Base-by-base conservation (phyloP, 73 alveolate genomes). In the Loxodes magnus region DNA sequence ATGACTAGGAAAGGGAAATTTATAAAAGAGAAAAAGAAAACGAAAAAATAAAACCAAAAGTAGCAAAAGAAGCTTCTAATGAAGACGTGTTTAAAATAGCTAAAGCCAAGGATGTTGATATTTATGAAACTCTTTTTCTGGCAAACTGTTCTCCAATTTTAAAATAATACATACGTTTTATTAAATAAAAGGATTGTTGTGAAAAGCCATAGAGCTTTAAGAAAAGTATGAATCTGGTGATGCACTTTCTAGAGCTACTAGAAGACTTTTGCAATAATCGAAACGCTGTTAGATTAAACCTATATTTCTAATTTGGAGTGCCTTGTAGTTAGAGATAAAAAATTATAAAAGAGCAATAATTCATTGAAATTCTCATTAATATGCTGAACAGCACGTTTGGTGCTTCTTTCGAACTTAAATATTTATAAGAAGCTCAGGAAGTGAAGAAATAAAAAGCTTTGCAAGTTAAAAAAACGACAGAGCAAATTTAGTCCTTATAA, bases 101-200 rank as follows among this genome's bases (percentile, higher is more conserved):
- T 2, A 46, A 19, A 46, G 59, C 39, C 27, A 24, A 19, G 0
- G 26, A 9, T 46, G 59, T 25, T 1, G 50, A 25, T 25, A 19
- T 46, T 20, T 46, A 41, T 37, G 59, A 46, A 24, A 12, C 26
- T 25, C 59, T 46, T 10, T 46, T 46, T 24, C 7, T 46, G n/a
- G 43, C 27, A 25, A 37, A 46, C 27, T 46, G 59, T 19, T 21
- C 22, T 3, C 59, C 59, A 24, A 46, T 46, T 9, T 24, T 46
- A 10, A 24, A 10, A 17, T 24, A 41, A 23, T n/a, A 1, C 59
- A 37, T n/a, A n/a, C n/a, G n/a, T 38, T 28, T 7, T 14, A 7
- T 0, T 12, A 46, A 1, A 9, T 19, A 5, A 41, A 25, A 12
- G 14, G 7, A 0, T n/a, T 12, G 50, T 12, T 46, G 7, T 0